Base-by-base conservation (phyloP, 352 stramenopile species). In the Phytophthora pistaciae region DNA sequence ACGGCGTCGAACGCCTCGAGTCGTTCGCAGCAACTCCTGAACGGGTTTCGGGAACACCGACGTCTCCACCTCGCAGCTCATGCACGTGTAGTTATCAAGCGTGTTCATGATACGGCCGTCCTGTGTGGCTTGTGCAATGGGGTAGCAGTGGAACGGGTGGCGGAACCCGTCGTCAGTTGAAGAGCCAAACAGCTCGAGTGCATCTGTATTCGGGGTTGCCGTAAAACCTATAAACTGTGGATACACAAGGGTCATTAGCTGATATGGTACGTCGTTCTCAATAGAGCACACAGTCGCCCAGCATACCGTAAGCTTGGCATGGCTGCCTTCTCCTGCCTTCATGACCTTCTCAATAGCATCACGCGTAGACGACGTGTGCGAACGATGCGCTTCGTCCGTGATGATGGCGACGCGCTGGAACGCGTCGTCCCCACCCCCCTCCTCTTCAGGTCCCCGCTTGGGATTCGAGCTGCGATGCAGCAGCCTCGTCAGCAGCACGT, bases 341-440 rank as follows among this genome's bases (percentile, higher is more conserved):
- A 95, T 74, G 36, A 96, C 79, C 58, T 78, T 79, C 57, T 93
- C 78, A 50, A 96, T 89, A 7, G 84, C 82, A 16, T 91, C 74
- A 18, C 89, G 74, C 14, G 89, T 96, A 2, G 85, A 81, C 16
- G 78, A 72, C 10, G 85, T 87, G 56, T 96, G 87, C 3, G 89
- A 94, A 20, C 89, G 89, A 74, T 96, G 89, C 0, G 87, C 89
- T 75, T 96, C 89, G 64, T 96, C 89, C 13, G 87, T 92, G 58
- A 96, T 90, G 66, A 96, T 94, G 0, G 84, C 89, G 18, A 94
- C 78, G 18, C 87, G 83, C 21, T 84, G 87, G 36, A 85, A 93
- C 9, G 66, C 27, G 25, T 54, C 58, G 5, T 64, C 40, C 1
- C 25, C 33, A 9, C 33, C 31, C 5, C 11, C 33, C 9, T 44